Percentiles rank a stretch among this genome's conserved stretches.
phyloP scores from a whole-genome alignment of 1,284 basidiomycete genomes.

The Ganoderma sinense region DNA sequence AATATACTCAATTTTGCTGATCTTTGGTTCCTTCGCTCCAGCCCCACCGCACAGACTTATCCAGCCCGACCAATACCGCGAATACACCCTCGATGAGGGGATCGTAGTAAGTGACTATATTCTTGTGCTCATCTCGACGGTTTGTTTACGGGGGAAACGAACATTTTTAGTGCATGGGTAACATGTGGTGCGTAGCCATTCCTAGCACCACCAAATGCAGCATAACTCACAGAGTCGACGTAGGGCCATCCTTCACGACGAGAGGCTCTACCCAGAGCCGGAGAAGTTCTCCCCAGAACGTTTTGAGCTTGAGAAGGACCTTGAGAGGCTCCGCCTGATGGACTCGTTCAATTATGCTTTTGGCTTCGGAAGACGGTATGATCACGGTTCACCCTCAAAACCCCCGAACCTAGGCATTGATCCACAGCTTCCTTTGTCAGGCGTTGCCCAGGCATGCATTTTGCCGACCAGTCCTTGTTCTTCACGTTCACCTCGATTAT shows the following conservation, averaged over 20 bases:
- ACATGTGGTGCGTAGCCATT: slow-evolving; percentile 10
- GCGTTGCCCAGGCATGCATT: slow-evolving; percentile 46
- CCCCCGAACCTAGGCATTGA: neutral
- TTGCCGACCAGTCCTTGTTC: slow-evolving; percentile 46
- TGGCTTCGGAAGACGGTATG: slow-evolving; percentile 26
- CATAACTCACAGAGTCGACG: neutral
- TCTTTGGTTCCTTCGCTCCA: neutral
- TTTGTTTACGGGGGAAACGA: neutral
- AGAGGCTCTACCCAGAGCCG: slow-evolving; percentile 18
- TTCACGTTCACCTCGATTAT: slow-evolving; percentile 44
- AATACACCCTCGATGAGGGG: slow-evolving; percentile 10
- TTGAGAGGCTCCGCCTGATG: neutral
- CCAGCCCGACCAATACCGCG: slow-evolving; percentile 14
- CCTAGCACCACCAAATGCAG: neutral
- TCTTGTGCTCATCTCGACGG: neutral
- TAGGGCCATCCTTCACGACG: slow-evolving; percentile 26
- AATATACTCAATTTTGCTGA: neutral
- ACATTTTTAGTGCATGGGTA: slow-evolving; percentile 1
- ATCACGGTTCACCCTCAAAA: too few relatives aligned
- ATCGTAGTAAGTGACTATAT: slow-evolving; percentile 1
- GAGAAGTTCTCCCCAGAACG: slow-evolving; percentile 18
- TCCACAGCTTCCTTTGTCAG: slow-evolving; percentile 22
- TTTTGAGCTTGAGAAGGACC: slow-evolving; percentile 6
- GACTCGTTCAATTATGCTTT: slow-evolving; percentile 22
- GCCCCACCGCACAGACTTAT: slow-evolving; percentile 13